Base-by-base conservation (phyloP, 495 filamentous ascomycete genomes). In the Trichoderma parareesei region DNA sequence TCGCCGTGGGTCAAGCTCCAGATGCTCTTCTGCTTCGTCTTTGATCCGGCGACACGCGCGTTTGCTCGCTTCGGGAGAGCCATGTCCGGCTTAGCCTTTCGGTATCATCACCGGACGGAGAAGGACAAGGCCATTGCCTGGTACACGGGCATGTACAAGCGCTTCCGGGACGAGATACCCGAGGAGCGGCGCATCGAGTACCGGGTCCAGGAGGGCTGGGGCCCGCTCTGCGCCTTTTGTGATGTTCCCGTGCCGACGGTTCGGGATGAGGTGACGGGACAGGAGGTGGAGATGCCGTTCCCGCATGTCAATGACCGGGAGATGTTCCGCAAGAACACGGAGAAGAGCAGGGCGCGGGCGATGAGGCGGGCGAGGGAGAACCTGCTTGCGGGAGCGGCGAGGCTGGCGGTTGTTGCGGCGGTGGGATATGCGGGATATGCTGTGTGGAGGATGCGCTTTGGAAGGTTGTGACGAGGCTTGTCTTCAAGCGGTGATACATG, bases 181-280 rank as follows among this genome's bases (percentile, higher is more conserved):
- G 46, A 33, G 48, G 35, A 6, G 40, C 40, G 61, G 1, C 64
- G 87, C 59, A 76, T 88, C 49, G 85, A 88, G 65, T 88, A 84
- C 74, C 79, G 79, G 68, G 81, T 89, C 64, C 78, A 79, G 64
- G 82, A 87, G 43, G 87, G 87, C 65, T 89, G 86, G 86, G 84
- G 71, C 38, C 85, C 85, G 20, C 78, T 89, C 27, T 87, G 85
- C 75, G 78, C 86, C 65, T 88, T 87, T 75, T 77, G 88, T 0
- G 84, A 80, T 46, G 81, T 83, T 62, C 76, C 80, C 13, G 73
- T 85, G 16, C 87, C 87, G 16, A 74, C 80, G 69, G 61, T 46
- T 4, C 16, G 10, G 43, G 61, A 63, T 44, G 61, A 63, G n/a
- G 4, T 37, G 40, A 57, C 27, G 27, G 61, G 61, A 11, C 13